Percentiles rank a stretch among this genome's conserved stretches.
Evolutionary conservation across 2,329 filamentous ascomycete species (phyloP).

Genomic region (Claviceps spartinae): DNA sequence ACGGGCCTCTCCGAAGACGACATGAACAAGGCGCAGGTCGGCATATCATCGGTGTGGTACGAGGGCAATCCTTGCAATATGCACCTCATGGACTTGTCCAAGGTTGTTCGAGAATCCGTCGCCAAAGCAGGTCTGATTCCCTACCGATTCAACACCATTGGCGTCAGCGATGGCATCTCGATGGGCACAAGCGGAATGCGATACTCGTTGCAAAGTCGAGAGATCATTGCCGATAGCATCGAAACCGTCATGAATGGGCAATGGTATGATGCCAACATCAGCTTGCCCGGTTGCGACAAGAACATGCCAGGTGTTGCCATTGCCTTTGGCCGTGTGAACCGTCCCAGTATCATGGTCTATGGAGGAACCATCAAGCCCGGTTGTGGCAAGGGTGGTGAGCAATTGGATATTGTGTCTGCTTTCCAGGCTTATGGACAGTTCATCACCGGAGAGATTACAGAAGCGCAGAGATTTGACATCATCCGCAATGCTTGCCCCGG

Average conservation of each 20-base stretch:
- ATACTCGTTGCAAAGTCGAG: conserved; percentile 84
- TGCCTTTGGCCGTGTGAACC: conserved; percentile 88
- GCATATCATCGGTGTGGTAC: conserved; percentile 97
- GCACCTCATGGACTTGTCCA: conserved; percentile 85
- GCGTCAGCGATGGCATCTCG: conserved; percentile 92
- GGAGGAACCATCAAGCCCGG: conserved; percentile 89
- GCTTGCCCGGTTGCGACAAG: conserved; percentile 96
- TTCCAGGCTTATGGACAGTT: conserved; percentile 98
- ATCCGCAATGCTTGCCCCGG: conserved; percentile 71
- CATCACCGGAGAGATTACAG: conserved; percentile 78
- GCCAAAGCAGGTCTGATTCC: conserved; percentile 65
- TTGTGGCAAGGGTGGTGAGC: conserved; percentile 60
- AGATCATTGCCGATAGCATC: conserved; percentile 95
- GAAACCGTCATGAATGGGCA: conserved; percentile 98
- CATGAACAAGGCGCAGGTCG: conserved; percentile 93
- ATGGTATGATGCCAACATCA: conserved; percentile 97
- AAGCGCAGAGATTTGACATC: conserved; percentile 86
- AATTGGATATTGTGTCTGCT: conserved; percentile 89
- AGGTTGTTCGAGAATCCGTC: conserved; percentile 52
- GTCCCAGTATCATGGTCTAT: conserved; percentile 94
- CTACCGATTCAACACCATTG: conserved; percentile 98
- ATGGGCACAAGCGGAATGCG: conserved; percentile 98
- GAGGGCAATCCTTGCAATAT: conserved; percentile 98
- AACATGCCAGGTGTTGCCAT: conserved; percentile 94
- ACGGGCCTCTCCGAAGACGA: conserved; percentile 77